Conservation (phyloP, 345 rosid genomes). For the Syzygium aqueum region DNA sequence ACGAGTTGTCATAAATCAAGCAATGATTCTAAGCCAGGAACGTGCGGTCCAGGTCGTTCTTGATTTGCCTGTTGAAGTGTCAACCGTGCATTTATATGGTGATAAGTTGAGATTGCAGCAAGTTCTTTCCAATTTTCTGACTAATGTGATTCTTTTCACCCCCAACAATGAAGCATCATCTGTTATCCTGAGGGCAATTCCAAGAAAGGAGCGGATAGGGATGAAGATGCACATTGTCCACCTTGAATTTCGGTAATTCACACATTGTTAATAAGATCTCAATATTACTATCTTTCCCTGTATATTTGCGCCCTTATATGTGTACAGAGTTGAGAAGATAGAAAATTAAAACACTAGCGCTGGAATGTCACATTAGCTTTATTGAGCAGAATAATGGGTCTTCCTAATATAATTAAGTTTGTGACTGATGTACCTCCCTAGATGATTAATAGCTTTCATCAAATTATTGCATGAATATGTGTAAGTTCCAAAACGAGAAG, state of each 20-base stretch:
- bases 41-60: constrained; percentile 40
- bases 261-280: neutral
- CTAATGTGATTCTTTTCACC: constrained; percentile 46
- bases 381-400: neutral
- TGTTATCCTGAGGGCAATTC: constrained; percentile 33
- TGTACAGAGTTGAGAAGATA: neutral
- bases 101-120: constrained; percentile 75
- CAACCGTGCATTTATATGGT: constrained; percentile 52
- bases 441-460: neutral
- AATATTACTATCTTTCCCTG: neutral
- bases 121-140: constrained; percentile 59
- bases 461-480: neutral
- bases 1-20: constrained; percentile 55
- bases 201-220: constrained; percentile 49
- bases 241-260: constrained; percentile 63
- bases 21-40: constrained; percentile 41
- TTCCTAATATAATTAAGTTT: neutral
- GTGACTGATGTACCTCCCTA: neutral
- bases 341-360: neutral
- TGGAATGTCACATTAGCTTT: neutral
- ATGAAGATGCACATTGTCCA: constrained; percentile 46
- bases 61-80: constrained; percentile 41
- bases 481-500: neutral
- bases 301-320: neutral
- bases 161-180: constrained; percentile 46